Evolutionary conservation across 192 early-diverging fungal genomes (phyloP).

Genomic region (Linnemannia zychae): DNA sequence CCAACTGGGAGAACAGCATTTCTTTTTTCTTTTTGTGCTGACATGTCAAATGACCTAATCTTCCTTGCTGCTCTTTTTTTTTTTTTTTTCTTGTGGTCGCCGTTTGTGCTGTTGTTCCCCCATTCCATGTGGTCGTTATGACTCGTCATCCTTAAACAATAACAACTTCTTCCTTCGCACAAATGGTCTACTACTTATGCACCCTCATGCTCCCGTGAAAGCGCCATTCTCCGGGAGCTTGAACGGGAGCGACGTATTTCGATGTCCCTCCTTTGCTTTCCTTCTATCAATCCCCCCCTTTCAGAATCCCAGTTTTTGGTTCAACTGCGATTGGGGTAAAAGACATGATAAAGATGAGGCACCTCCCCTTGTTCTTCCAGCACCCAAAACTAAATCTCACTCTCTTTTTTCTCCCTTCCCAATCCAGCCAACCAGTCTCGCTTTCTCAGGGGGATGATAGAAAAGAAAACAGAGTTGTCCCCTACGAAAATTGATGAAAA

Average conservation of each 20-base stretch:
- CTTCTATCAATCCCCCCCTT: neutral
- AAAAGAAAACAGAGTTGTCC: slow-evolving; percentile 1
- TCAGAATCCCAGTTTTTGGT: slow-evolving; percentile 1
- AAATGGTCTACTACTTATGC: neutral
- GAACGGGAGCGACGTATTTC: neutral
- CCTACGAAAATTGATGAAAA: neutral
- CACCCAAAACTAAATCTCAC: neutral
- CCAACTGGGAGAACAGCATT: neutral
- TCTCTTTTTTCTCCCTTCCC: neutral
- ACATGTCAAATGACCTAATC: neutral
- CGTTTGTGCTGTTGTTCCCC: neutral
- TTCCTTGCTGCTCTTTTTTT: neutral
- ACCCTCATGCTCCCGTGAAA: neutral
- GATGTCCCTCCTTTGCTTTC: slow-evolving; percentile 8
- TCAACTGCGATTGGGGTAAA: neutral
- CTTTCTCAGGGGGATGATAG: neutral
- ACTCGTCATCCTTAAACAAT: neutral
- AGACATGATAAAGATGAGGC: neutral
- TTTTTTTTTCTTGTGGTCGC: no score
- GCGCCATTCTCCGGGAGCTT: neutral
- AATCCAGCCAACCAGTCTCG: neutral
- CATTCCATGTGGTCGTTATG: slow-evolving; percentile 11
- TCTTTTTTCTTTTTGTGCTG: neutral
- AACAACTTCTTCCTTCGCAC: neutral
- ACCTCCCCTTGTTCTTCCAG: neutral